These are phyloP conservation scores for Obba rivulosa DNA, from an alignment of 768 basidiomycete genomes.

Conservation along the genomic window DNA sequence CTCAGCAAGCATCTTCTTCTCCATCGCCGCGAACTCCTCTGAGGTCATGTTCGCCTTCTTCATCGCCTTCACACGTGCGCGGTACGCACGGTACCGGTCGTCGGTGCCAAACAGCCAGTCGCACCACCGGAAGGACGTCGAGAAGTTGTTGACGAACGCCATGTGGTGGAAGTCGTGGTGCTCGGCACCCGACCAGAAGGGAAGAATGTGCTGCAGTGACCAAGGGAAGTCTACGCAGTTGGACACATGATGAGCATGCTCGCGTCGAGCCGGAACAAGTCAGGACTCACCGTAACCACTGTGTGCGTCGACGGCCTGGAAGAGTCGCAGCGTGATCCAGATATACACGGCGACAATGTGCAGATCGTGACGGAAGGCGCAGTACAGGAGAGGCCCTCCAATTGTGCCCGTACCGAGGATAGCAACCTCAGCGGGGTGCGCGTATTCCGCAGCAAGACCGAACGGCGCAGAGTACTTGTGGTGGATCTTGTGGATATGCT, in stretches of 20 bases:
- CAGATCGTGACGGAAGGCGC: conserved; percentile 66
- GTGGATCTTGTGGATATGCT: conserved; percentile 94
- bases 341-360: conserved; percentile 92
- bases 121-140: conserved; percentile 92
- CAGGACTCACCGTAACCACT: conserved; percentile 78
- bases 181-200: conserved; percentile 97
- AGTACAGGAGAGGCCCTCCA: conserved; percentile 82
- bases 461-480: conserved; percentile 98
- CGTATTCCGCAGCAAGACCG: conserved; percentile 96
- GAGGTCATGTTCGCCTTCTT: conserved; percentile 42
- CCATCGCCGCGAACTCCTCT: conserved; percentile 49
- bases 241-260: not conserved
- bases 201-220: conserved; percentile 88
- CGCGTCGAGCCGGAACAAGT: not conserved
- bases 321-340: conserved; percentile 91
- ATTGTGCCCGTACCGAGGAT: conserved; percentile 93
- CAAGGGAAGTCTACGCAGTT: conserved; percentile 81
- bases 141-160: conserved; percentile 91
- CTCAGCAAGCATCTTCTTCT: conserved; percentile 60
- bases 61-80: conserved; percentile 56
- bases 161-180: conserved; percentile 99
- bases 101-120: conserved; percentile 90
- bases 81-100: conserved; percentile 80
- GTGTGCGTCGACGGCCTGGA: conserved; percentile 97
- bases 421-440: conserved; percentile 94